phyloP scores from a whole-genome alignment of 2,329 filamentous ascomycete species.

The Alternaria ethzedia region DNA sequence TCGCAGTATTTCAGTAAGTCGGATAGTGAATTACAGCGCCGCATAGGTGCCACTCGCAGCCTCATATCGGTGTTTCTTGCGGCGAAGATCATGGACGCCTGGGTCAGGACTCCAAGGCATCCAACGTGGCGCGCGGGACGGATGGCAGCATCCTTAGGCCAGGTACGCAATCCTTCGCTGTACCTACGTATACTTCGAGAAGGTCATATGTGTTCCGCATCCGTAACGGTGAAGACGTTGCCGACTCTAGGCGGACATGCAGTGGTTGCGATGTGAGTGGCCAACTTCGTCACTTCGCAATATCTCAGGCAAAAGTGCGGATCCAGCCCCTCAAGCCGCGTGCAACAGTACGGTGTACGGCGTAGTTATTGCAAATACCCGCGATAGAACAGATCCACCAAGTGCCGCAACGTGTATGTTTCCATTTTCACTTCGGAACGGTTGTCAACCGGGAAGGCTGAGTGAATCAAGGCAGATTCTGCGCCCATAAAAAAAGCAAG shows the following conservation, averaged over 20 bases:
- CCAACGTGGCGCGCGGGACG: conserved; percentile 4
- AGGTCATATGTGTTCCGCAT: background rate
- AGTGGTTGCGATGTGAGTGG: background rate
- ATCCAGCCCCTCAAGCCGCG: background rate
- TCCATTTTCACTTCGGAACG: background rate
- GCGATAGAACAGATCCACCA: background rate
- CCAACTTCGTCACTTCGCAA: background rate
- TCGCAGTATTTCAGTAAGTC: background rate
- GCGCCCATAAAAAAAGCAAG: background rate
- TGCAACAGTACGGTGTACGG: background rate
- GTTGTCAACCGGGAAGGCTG: background rate
- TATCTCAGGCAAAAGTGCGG: background rate
- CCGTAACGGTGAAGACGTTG: background rate
- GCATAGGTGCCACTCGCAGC: background rate
- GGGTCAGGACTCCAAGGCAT: conserved; percentile 12
- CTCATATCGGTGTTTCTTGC: background rate
- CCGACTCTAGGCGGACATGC: background rate
- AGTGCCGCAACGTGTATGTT: background rate
- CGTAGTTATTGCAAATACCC: background rate
- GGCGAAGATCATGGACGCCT: background rate
- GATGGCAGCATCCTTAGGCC: background rate
- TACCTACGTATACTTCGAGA: background rate
- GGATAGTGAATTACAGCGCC: background rate
- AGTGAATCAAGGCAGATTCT: conserved; percentile 1
- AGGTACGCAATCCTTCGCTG: background rate